Conservation (phyloP, 345 rosid species). For the Heritiera littoralis region DNA sequence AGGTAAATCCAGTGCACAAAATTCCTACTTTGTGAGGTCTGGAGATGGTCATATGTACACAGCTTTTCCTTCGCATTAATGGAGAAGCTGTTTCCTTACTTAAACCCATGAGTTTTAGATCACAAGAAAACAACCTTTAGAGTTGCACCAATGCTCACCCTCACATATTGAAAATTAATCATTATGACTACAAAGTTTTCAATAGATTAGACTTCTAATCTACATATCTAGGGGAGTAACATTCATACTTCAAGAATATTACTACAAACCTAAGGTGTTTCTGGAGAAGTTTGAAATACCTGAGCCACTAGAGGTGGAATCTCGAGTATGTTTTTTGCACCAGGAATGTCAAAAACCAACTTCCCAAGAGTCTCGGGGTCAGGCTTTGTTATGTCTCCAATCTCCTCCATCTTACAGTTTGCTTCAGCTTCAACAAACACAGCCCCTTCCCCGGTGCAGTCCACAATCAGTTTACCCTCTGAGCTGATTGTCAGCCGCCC, state of each 20-base stretch:
- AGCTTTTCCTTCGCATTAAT: no score
- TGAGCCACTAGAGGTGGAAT: constrained; percentile 92
- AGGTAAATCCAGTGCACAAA: no score
- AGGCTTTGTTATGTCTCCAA: constrained; percentile 84
- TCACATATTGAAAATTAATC: neutral
- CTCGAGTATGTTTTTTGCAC: constrained; percentile 79
- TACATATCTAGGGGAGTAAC: neutral
- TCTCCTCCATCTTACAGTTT: constrained; percentile 57
- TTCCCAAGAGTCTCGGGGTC: constrained; percentile 74
- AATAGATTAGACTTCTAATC: neutral
- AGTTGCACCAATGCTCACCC: no score
- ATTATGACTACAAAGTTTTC: neutral
- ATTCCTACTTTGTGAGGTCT: no score
- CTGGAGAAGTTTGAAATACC: constrained; percentile 38
- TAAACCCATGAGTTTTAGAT: no score
- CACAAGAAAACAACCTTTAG: no score
- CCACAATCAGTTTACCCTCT: constrained; percentile 75
- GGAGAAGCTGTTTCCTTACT: no score
- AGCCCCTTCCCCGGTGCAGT: constrained; percentile 82
- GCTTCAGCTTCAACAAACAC: constrained; percentile 87
- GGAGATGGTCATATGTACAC: no score
- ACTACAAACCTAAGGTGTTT: neutral
- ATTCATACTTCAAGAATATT: neutral
- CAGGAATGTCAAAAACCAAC: constrained; percentile 79
- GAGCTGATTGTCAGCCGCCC: constrained; percentile 76